Base-by-base conservation (phyloP, 2,329 filamentous ascomycete genomes). In the Penicillium crustosum region DNA sequence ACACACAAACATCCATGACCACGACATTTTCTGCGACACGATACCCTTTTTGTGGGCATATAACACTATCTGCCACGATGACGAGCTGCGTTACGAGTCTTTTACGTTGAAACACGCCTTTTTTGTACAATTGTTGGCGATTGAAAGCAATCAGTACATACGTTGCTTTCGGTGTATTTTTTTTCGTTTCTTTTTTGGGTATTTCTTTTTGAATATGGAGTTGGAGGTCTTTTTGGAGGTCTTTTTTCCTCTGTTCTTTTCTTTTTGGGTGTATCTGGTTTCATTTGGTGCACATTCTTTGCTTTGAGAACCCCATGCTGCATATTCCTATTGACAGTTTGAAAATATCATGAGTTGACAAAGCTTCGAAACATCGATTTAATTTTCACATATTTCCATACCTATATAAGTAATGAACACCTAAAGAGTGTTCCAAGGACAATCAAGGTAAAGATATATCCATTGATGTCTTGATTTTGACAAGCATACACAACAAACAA, bases 11-110 rank as follows among this genome's bases (percentile, higher is more conserved):
- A 48, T 42, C 43, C 41, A 48, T 49, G 49, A 57, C 36, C 38
- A 57, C 42, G 41, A 52, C 27, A 33, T 39, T 47, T 53, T 39
- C 54, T 50, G 48, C 54, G 48, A 57, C 35, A 47, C 49, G 49
- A 57, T 57, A 57, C 55, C 51, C 38, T 50, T 49, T 55, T 27
- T 36, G 36, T 27, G 36, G 53, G 45, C 45, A 43, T 19, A 21
- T 17, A 12, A 41, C 35, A 13, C 15, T 27, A 54, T 23, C 33
- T 48, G 41, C 49, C 33, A 53, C 33, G 25, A 35, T 42, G 19
- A 57, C 27, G 49, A 57, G 42, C 33, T 53, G 36, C 25, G 36
- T 23, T 29, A 47, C 38, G 35, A 47, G 25, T 17, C 35, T 48
- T 35, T 39, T n/a, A 53, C 53, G 44, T 29, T 53, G 42, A 48